These are phyloP conservation scores for Cryptosporidium andersoni DNA, from an alignment of 169 alveolate genomes.

Conservation along the genomic window DNA sequence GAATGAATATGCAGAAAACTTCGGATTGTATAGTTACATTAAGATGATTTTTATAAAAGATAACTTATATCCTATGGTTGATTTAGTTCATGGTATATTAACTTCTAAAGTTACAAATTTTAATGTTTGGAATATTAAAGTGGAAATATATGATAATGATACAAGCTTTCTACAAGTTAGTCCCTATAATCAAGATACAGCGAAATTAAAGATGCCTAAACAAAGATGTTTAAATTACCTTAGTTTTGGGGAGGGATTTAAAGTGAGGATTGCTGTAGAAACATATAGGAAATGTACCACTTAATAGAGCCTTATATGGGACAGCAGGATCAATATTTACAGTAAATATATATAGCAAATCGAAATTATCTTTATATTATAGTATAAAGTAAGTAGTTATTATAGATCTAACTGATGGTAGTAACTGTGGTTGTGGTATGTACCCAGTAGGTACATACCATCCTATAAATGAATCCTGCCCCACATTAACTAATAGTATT, in stretches of 20 bases:
- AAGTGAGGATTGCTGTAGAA: slow-evolving; percentile 52
- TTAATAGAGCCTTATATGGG: slow-evolving; percentile 65
- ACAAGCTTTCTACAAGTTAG: slow-evolving; percentile 34
- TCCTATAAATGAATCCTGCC: slow-evolving; percentile 1
- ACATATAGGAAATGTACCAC: slow-evolving; percentile 54
- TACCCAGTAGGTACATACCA: slow-evolving; percentile 29
- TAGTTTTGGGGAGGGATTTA: slow-evolving; percentile 66
- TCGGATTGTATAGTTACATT: slow-evolving; percentile 61
- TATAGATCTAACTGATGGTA: neutral
- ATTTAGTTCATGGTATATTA: slow-evolving; percentile 46
- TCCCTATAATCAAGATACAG: slow-evolving; percentile 39
- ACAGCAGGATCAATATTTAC: slow-evolving; percentile 61
- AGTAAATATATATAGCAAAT: slow-evolving; percentile 28
- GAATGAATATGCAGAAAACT: slow-evolving; percentile 61
- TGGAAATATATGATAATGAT: slow-evolving; percentile 13
- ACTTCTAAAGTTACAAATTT: slow-evolving; percentile 40
- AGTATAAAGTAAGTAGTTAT: slow-evolving; percentile 19
- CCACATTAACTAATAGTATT: slow-evolving; percentile 42
- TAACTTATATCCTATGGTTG: slow-evolving; percentile 46
- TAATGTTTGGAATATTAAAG: slow-evolving; percentile 34
- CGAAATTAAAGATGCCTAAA: neutral
- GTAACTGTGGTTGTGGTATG: slow-evolving; percentile 12
- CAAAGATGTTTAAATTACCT: slow-evolving; percentile 58
- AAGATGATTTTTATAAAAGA: slow-evolving; percentile 63
- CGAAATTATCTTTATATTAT: slow-evolving; percentile 35